Base-by-base conservation (phyloP, 257 asterid genomes). In the Solanum tacnaense region DNA sequence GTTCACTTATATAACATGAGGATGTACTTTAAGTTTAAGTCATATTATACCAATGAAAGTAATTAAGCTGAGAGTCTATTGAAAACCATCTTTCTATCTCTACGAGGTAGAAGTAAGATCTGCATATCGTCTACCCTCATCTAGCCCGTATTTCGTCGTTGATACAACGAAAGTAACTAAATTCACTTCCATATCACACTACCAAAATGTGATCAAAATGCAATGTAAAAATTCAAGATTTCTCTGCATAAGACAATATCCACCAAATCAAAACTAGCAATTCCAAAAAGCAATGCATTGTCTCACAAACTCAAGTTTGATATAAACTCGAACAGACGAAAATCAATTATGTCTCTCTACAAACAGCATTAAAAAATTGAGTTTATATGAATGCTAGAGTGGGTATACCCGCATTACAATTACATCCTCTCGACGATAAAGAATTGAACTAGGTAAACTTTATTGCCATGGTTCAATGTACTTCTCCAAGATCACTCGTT, bases 371-470 rank as follows among this genome's bases (percentile, higher is more conserved):
- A 41, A 41, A 52, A 41, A 79, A 27, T 79, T 27, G 84, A 25
- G 84, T 79, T 27, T 25, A 44, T 15, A 79, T 11, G 65, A 81
- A 81, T 46, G 84, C 36, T 78, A 41, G 84, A 39, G 29, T 39
- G 44, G 67, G 39, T 27, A 46, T 46, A 79, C 38, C 38, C 36
- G 85, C 23, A 44, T 44, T 25, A 81, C 85, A 81, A 46, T 29
- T 46, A 81, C 68, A 46, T 29, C 85, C 85, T 81, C 68, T 46
- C 29, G 27, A 29, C 41, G 29, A 81, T 81, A 81, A 81, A 46
- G 85, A 81, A 81, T 81, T 81, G 84, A 76, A 79, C 52, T 79
- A 81, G 41, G 85, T 49, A 18, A 46, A 46, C 41, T 27, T 81
- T 46, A 46, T 81, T 81, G 35, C 29, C 85, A 15, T 46, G 25